These are phyloP conservation scores for Podaxis sp. DNA, from an alignment of 768 basidiomycete genomes.

Conservation along the genomic window DNA sequence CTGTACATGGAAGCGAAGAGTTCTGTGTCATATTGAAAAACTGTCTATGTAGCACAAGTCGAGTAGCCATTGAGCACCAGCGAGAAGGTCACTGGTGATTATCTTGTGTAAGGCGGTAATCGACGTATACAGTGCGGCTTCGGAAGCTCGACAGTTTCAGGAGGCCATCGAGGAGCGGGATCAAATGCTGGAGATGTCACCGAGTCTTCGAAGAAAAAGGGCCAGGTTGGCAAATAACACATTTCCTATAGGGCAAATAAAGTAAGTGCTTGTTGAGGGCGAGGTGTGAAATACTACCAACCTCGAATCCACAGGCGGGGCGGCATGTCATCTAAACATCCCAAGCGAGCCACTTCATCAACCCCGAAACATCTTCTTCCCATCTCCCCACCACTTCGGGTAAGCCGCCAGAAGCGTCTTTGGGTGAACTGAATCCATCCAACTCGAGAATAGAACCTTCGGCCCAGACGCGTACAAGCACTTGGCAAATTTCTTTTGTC, in stretches of 20 bases:
- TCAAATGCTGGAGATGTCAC: background rate
- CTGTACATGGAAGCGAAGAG: no score
- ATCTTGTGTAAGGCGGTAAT: background rate
- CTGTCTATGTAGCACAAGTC: no score
- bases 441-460: background rate
- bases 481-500: background rate
- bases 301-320: slow-evolving; percentile 46
- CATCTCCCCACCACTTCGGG: slow-evolving; percentile 38
- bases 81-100: no score
- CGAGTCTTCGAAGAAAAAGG: slow-evolving; percentile 25
- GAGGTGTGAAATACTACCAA: slow-evolving; percentile 24
- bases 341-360: slow-evolving; percentile 58
- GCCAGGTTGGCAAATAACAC: slow-evolving; percentile 46
- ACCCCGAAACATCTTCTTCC: slow-evolving; percentile 41
- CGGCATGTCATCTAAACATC: slow-evolving; percentile 47
- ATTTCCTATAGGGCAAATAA: slow-evolving; percentile 31
- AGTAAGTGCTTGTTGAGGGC: background rate
- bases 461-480: background rate
- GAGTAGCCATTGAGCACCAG: no score
- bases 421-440: background rate
- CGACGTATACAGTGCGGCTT: background rate
- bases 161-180: background rate
- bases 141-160: background rate
- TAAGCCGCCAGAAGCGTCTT: background rate
- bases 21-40: no score